phyloP scores from a whole-genome alignment of 1,139 yeast genomes.

The Geotrichum fermentans region DNA sequence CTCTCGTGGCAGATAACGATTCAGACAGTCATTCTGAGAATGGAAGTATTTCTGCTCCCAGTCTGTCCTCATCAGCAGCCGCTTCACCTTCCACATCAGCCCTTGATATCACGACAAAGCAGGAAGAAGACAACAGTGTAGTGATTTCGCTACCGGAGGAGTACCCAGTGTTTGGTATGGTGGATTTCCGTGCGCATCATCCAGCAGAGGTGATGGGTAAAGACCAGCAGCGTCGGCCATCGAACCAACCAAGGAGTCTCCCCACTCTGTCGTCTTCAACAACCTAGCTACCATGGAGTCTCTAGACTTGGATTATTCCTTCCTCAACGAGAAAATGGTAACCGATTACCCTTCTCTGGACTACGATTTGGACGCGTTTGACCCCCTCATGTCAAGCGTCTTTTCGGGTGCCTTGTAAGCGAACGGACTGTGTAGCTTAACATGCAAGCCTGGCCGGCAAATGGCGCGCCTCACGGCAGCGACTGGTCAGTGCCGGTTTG shows the following conservation, averaged over 20 bases:
- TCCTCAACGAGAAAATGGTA: constrained; percentile 20
- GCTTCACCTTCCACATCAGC: constrained; percentile 27
- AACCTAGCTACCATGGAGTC: constrained; percentile 23
- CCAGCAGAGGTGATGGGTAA: constrained; percentile 42
- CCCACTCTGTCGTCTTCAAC: constrained; percentile 22
- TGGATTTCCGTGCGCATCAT: constrained; percentile 40
- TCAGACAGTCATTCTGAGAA: constrained; percentile 17
- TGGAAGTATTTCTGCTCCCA: constrained; percentile 26
- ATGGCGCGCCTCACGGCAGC: constrained; percentile 30
- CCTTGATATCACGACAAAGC: constrained; percentile 17
- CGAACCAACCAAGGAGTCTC: constrained; percentile 27
- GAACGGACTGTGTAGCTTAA: neutral
- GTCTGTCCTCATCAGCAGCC: constrained; percentile 30
- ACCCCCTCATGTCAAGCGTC: constrained; percentile 26
- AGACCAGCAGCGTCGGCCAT: constrained; percentile 45
- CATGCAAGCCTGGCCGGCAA: constrained; percentile 22
- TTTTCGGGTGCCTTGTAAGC: constrained; percentile 27
- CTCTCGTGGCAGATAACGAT: constrained; percentile 9
- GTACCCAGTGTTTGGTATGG: constrained; percentile 21
- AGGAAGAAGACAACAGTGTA: constrained; percentile 17
- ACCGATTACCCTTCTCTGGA: constrained; percentile 16
- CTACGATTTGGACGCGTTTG: constrained; percentile 21
- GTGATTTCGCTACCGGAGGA: constrained; percentile 14
- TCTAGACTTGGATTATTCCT: constrained; percentile 20
- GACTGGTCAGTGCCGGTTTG: constrained; percentile 26